Base-by-base conservation (phyloP, 2,329 filamentous ascomycete genomes). In the Trichoderma sp. region DNA sequence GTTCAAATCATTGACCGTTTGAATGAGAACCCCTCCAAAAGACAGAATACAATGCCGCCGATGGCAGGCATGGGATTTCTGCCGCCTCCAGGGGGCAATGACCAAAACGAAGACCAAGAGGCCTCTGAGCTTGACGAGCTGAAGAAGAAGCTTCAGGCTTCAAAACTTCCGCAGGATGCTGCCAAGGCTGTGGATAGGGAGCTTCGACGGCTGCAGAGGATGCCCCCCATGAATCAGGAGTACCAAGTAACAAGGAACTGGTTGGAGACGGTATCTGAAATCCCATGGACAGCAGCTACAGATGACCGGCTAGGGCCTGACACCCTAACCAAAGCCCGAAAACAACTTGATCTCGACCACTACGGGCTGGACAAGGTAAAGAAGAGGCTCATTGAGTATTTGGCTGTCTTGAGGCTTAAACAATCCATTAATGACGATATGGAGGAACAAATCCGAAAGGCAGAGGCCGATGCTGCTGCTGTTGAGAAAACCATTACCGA, bases 321-420 rank as follows among this genome's bases (percentile, higher is more conserved):
- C 11, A 98, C 95, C 0, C 84, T 98, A 75, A 88, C 90, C 75
- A 90, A 89, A 79, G 97, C 97, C 7, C 91, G 95, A 73, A 94
- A 95, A 85, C 97, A 98, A 83, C 89, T 99, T 6, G 95, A 99
- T 80, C 93, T 97, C 78, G 97, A 99, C 81, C 97, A 99, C 83
- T 98, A 98, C 80, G 97, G 97, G 0, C 87, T 99, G 16, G 95
- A 98, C 77, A 97, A 96, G 84, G 96, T 99, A 81, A 99, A 99
- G 90, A 98, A 98, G 89, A 90, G 97, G 60, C 85, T 99, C 27
- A 89, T 99, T 6, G 97, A 98, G 83, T 99, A 99, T 82, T 88
- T 99, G 60, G 97, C 97, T 3, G 97, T 99, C n/a, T 88, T 99
- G 71, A 93, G 97, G 79, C 89, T 99, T 75, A 99, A 98, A 88